Evolutionary conservation across 2,329 filamentous ascomycete genomes (phyloP), one percentile per base, ranked within the genome.

Genomic region (Apiospora rasikravindrae): DNA sequence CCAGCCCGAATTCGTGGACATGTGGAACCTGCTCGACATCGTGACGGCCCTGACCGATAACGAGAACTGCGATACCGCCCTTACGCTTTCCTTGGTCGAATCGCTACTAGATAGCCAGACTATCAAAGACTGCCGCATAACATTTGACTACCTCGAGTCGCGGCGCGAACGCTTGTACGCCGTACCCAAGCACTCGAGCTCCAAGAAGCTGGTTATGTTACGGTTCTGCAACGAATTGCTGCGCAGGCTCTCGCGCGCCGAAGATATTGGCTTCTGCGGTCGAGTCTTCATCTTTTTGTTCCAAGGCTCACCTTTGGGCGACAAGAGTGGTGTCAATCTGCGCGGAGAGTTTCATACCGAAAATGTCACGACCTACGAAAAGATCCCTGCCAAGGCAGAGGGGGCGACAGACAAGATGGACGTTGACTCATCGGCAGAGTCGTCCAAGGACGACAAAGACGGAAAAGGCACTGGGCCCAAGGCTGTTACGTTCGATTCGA

Each of bases 221-320:
- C 89, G 96, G 78, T 93, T 93, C 73, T 99, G 96, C 83, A 99
- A 98, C 81, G 96, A 98, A 83, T 87, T 99, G 22, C 86, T 99
- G n/a, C 91, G 96, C 47, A 90, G 96, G 66, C 87, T 99, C 2
- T 98, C 96, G n/a, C 90, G 96, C 71, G 96, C 96, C 4, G 95
- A 98, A 81, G 96, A 99, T 82, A 97, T 96, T 0, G 95, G 97
- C 0, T 99, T 99, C 80, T 99, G 96, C 79, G 96, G 96, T 22
- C 90, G 96, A 51, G 96, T 99, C 37, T 98, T 98, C 82, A 98
- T 99, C 75, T 99, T 98, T 82, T 90, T 99, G 80, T 99, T 98
- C 82, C 72, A 99, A 81, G 97, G 95, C 81, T 98, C 99, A 78
- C 96, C 96, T 1, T 87, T 99, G 0, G 96, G 96, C 44, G 97